Percentiles rank a stretch among this genome's conserved stretches.
Conservation (phyloP, 176 grass and related monocot species). For the Secale cereale region DNA sequence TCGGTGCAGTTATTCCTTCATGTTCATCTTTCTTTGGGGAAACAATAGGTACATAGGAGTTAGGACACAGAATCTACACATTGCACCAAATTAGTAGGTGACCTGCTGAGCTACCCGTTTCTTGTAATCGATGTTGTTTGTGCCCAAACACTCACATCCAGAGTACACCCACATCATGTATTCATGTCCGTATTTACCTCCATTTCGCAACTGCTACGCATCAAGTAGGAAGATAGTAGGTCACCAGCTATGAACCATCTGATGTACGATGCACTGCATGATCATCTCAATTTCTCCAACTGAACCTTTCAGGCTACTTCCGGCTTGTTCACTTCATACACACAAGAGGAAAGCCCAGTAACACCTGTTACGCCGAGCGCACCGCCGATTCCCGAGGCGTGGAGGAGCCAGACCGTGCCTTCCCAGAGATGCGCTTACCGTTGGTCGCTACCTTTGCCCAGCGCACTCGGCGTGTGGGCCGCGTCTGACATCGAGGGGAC, state of each 20-base stretch:
- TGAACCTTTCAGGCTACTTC: not conserved
- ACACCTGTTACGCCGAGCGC: not conserved
- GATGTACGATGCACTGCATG: not conserved
- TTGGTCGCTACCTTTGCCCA: not conserved
- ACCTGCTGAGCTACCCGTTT: not conserved
- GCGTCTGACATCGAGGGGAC: slow-evolving; percentile 1
- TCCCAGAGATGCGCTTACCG: slow-evolving; percentile 21
- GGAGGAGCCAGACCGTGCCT: not conserved
- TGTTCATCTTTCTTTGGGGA: not conserved
- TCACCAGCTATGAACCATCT: not conserved
- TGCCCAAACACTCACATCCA: not conserved
- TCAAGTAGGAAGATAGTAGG: not conserved
- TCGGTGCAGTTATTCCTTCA: not conserved
- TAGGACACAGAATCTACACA: not conserved
- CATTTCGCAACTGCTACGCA: not conserved
- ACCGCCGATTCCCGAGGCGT: slow-evolving; percentile 5
- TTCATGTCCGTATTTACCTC: not conserved
- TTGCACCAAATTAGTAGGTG: not conserved
- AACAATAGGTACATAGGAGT: not conserved
- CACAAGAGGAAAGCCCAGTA: too few species aligned
- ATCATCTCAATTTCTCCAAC: not conserved
- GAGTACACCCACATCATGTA: not conserved
- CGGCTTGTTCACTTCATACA: not conserved
- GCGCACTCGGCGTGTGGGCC: slow-evolving; percentile 4
- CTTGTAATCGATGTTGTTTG: not conserved